Conservation (phyloP, 2,329 filamentous ascomycete species). For the Microdochium paspali region DNA sequence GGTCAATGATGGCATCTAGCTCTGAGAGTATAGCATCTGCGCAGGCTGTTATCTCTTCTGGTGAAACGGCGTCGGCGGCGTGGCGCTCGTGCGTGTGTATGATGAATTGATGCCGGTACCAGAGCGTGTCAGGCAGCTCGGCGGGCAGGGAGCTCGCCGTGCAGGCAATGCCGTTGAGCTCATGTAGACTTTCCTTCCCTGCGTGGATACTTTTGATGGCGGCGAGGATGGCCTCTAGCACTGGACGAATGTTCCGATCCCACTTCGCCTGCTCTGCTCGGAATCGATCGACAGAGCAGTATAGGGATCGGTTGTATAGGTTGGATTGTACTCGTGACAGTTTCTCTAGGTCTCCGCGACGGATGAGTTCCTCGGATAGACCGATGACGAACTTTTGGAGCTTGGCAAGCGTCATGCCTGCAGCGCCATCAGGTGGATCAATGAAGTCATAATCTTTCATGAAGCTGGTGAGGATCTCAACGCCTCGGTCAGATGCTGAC, state of each 20-base stretch:
- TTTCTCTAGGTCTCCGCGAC: background rate
- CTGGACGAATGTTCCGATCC: background rate
- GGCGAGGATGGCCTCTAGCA: background rate
- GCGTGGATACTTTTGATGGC: background rate
- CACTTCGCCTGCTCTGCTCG: background rate
- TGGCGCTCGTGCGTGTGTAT: background rate
- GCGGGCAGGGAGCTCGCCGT: too few relatives aligned
- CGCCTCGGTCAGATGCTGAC: background rate
- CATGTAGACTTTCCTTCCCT: background rate
- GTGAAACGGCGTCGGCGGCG: background rate
- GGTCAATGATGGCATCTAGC: background rate
- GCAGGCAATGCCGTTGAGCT: too few relatives aligned
- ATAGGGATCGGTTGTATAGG: background rate
- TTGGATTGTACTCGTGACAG: background rate
- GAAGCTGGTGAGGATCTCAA: background rate
- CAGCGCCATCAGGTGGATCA: background rate
- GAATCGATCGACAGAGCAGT: background rate
- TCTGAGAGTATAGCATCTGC: background rate
- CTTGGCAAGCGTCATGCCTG: background rate
- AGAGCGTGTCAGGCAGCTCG: background rate
- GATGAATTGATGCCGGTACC: background rate
- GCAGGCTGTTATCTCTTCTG: background rate
- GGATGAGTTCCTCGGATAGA: background rate
- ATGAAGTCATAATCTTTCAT: background rate
- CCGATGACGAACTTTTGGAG: background rate